Conservation (phyloP, 2,329 filamentous ascomycete genomes). For the Calycina marina region DNA sequence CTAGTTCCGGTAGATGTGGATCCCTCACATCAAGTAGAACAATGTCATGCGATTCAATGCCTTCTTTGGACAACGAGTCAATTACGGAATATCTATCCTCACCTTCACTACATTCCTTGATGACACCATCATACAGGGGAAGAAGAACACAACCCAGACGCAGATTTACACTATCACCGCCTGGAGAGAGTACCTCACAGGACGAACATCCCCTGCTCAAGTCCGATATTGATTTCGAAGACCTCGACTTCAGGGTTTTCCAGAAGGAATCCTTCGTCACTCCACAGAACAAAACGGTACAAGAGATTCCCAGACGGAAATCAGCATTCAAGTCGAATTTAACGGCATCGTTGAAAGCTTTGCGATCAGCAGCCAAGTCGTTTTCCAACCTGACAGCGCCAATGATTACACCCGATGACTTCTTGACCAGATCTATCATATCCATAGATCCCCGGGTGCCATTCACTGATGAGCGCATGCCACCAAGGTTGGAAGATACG, state of each 20-base stretch:
- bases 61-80: slow-evolving; percentile 39
- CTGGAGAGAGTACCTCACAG: slow-evolving; percentile 29
- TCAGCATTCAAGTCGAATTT: slow-evolving; percentile 53
- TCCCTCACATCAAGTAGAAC: slow-evolving; percentile 39
- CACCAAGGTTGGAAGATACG: slow-evolving; percentile 45
- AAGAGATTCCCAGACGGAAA: slow-evolving; percentile 12
- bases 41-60: slow-evolving; percentile 44
- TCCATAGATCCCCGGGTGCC: slow-evolving; percentile 52
- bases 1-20: slow-evolving; percentile 37
- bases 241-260: slow-evolving; percentile 35
- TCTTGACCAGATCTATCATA: slow-evolving; percentile 51
- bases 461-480: slow-evolving; percentile 52
- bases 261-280: slow-evolving; percentile 16
- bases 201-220: slow-evolving; percentile 37
- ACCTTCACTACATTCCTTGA: slow-evolving; percentile 16
- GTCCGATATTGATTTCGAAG: slow-evolving; percentile 27
- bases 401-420: slow-evolving; percentile 50
- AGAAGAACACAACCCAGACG: slow-evolving; percentile 29
- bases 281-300: slow-evolving; percentile 2
- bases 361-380: slow-evolving; percentile 47
- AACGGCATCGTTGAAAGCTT: slow-evolving; percentile 48
- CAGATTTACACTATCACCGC: slow-evolving; percentile 40
- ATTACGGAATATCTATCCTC: slow-evolving; percentile 23
- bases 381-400: slow-evolving; percentile 48
- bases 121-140: slow-evolving; percentile 22